Evolutionary conservation across 2,329 filamentous ascomycete genomes (phyloP).

Genomic region (Aspergillus chevalieri): DNA sequence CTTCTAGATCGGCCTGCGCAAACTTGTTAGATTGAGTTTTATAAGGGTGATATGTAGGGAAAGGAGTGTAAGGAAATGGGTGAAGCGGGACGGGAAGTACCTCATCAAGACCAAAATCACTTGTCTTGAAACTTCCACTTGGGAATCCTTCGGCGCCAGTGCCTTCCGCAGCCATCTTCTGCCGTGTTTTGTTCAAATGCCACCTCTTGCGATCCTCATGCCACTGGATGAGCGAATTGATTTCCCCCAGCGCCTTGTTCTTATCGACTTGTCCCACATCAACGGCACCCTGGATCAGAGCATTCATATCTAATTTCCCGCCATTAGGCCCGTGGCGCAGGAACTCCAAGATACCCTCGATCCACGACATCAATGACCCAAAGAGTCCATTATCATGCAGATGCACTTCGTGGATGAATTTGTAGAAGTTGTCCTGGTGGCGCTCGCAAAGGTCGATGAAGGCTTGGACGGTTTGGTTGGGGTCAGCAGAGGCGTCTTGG

Average conservation of each 20-base stretch:
- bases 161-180: slow-evolving; percentile 94
- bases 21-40: no score
- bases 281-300: slow-evolving; percentile 75
- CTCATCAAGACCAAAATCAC: slow-evolving; percentile 84
- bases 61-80: no score
- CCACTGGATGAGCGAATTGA: slow-evolving; percentile 83
- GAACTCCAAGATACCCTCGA: slow-evolving; percentile 92
- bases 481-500: slow-evolving; percentile 84
- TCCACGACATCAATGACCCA: slow-evolving; percentile 92
- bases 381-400: slow-evolving; percentile 95
- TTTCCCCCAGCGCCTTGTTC: slow-evolving; percentile 67
- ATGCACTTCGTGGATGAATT: slow-evolving; percentile 97
- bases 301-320: slow-evolving; percentile 89
- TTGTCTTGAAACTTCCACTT: slow-evolving; percentile 60
- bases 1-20: slow-evolving; percentile 64
- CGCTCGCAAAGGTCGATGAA: slow-evolving; percentile 95
- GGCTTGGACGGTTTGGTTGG: slow-evolving; percentile 94
- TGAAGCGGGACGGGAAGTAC: slow-evolving; percentile 36
- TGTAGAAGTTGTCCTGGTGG: slow-evolving; percentile 96
- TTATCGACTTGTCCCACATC: slow-evolving; percentile 64
- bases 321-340: slow-evolving; percentile 76
- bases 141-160: slow-evolving; percentile 46
- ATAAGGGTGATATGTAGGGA: no score
- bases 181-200: slow-evolving; percentile 94
- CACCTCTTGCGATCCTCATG: slow-evolving; percentile 94